Evolutionary conservation across 2,329 filamentous ascomycete genomes (phyloP).

Genomic region (Juglanconis sp.): DNA sequence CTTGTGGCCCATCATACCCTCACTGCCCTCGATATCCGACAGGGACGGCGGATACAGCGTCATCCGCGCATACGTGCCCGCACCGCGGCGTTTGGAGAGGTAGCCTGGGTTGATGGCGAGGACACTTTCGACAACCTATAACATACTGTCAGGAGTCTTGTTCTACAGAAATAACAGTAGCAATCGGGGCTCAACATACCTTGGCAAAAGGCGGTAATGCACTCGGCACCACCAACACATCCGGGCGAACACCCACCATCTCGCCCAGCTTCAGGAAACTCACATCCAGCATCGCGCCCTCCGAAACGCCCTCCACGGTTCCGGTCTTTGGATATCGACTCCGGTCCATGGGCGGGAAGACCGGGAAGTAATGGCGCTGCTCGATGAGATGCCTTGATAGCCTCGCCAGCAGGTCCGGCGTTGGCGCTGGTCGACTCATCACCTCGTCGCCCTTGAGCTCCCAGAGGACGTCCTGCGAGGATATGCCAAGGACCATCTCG

Average conservation of each 20-base stretch:
- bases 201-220: conserved; percentile 82
- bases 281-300: conserved; percentile 77
- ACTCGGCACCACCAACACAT: conserved; percentile 81
- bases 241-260: conserved; percentile 81
- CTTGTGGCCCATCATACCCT: conserved; percentile 64
- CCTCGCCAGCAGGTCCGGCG: conserved; percentile 65
- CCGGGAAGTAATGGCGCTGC: conserved; percentile 85
- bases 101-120: conserved; percentile 87
- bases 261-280: conserved; percentile 86
- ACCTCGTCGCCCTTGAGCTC: conserved; percentile 76
- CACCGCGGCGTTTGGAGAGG: conserved; percentile 76
- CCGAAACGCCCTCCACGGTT: conserved; percentile 55
- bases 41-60: conserved; percentile 64
- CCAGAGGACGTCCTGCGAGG: conserved; percentile 77
- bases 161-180: conserved; percentile 2
- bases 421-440: conserved; percentile 52
- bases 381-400: conserved; percentile 76
- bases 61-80: conserved; percentile 84
- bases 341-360: conserved; percentile 78
- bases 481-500: conserved; percentile 78
- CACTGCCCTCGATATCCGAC: conserved; percentile 54
- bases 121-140: conserved; percentile 83
- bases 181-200: conserved; percentile 47
- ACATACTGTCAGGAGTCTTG: conserved; percentile 7
- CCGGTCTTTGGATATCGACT: conserved; percentile 64